A percentile compares a stretch with the other conserved stretches of the same genome.
Evolutionary conservation across 169 alveolate genomes (phyloP).

Genomic region (Eimeria acervulina): DNA sequence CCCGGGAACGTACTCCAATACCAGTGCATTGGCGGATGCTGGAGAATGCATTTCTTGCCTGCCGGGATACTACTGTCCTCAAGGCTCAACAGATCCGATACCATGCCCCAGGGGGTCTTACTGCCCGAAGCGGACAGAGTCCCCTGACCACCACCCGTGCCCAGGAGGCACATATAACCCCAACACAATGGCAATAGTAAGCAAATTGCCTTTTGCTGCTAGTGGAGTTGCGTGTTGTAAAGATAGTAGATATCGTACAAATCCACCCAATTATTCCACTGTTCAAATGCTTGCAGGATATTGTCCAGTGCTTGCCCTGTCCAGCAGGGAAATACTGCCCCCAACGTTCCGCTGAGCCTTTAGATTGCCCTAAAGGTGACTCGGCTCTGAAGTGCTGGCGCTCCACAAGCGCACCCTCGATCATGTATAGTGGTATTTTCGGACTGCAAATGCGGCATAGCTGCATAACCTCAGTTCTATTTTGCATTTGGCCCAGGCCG

Average conservation of each 20-base stretch:
- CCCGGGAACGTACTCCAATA: slow-evolving; percentile 23
- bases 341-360: slow-evolving; percentile 81
- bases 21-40: neutral
- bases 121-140: slow-evolving; percentile 74
- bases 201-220: neutral
- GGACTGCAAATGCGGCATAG: neutral
- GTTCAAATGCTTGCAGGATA: slow-evolving; percentile 31
- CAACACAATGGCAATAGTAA: slow-evolving; percentile 22
- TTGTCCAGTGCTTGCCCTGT: slow-evolving; percentile 76
- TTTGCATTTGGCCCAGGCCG: neutral
- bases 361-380: slow-evolving; percentile 84
- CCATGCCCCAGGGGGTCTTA: slow-evolving; percentile 74
- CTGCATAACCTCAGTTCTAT: neutral
- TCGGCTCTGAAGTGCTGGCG: neutral
- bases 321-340: slow-evolving; percentile 89
- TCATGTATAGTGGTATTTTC: neutral
- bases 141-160: slow-evolving; percentile 70
- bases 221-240: neutral
- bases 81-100: neutral
- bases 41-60: slow-evolving; percentile 23
- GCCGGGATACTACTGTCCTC: slow-evolving; percentile 54
- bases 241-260: neutral
- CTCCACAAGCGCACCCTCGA: neutral
- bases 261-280: slow-evolving; percentile 24
- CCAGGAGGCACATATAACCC: slow-evolving; percentile 80